These are phyloP conservation scores for Gossypium trilobum DNA, from an alignment of 441 rosid genomes.

Conservation along the genomic window DNA sequence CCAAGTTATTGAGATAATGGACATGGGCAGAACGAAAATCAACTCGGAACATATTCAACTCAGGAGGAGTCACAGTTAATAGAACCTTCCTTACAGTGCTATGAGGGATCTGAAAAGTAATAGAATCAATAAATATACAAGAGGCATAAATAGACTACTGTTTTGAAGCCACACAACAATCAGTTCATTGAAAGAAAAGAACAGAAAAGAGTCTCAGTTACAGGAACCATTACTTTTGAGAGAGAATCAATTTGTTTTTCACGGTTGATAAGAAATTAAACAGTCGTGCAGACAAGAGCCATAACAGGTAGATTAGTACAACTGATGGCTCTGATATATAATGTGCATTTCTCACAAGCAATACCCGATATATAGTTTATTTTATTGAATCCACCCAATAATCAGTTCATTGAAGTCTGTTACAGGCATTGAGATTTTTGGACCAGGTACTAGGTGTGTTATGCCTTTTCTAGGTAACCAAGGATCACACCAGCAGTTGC, in stretches of 20 bases:
- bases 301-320: neutral
- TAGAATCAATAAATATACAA: conserved; percentile 18
- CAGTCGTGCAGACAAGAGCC: neutral
- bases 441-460: neutral
- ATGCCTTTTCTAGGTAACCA: neutral
- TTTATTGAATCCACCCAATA: neutral
- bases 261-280: neutral
- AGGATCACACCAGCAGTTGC: neutral
- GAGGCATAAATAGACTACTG: neutral
- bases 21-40: conserved; percentile 95
- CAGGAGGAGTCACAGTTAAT: conserved; percentile 58
- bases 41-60: conserved; percentile 66
- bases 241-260: neutral
- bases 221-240: neutral
- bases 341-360: neutral
- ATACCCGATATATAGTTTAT: neutral
- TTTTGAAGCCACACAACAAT: neutral
- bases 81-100: conserved; percentile 56
- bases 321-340: neutral
- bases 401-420: neutral
- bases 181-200: neutral
- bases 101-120: conserved; percentile 59
- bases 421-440: neutral
- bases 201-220: neutral
- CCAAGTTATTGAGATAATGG: conserved; percentile 91